phyloP scores from a whole-genome alignment of 2,329 filamentous ascomycete genomes.

The Hymenoscyphus scutula region DNA sequence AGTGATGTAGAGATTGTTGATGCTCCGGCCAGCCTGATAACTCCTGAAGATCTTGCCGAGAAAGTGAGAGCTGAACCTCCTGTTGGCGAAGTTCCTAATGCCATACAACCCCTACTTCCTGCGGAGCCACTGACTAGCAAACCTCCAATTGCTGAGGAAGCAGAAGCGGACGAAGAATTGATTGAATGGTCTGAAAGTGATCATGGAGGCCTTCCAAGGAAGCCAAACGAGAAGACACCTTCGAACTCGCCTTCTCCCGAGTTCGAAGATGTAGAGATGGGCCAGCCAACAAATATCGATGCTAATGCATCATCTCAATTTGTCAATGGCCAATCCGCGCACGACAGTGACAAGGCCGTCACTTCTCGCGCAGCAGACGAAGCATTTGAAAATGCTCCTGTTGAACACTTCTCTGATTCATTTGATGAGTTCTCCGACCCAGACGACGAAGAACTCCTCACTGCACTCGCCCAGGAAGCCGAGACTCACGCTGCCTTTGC shows the following conservation, averaged over 20 bases:
- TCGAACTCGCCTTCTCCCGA: constrained; percentile 44
- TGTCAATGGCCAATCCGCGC: constrained; percentile 22
- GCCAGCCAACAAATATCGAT: constrained; percentile 20
- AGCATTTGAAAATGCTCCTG: constrained; percentile 23
- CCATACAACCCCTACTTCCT: constrained; percentile 19
- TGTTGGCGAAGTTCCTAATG: constrained; percentile 29
- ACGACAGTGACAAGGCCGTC: constrained; percentile 15
- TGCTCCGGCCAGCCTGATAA: constrained; percentile 33
- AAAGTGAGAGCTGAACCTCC: constrained; percentile 31
- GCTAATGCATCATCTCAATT: neutral
- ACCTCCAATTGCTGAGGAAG: neutral
- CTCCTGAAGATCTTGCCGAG: constrained; percentile 33
- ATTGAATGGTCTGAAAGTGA: constrained; percentile 57
- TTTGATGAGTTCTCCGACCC: constrained; percentile 75
- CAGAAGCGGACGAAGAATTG: constrained; percentile 31
- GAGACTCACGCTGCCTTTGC: constrained; percentile 94
- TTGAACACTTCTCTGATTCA: constrained; percentile 19
- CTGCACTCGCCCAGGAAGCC: constrained; percentile 82
- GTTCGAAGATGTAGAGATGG: constrained; percentile 49
- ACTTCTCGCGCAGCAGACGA: constrained; percentile 21
- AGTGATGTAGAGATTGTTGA: constrained; percentile 59
- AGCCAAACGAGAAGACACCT: constrained; percentile 19
- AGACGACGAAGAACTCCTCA: constrained; percentile 86
- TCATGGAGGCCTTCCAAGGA: constrained; percentile 30
- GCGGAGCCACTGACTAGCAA: neutral